These are phyloP conservation scores for Tuber umbilicatum DNA, from an alignment of 495 filamentous ascomycete genomes.

Conservation along the genomic window DNA sequence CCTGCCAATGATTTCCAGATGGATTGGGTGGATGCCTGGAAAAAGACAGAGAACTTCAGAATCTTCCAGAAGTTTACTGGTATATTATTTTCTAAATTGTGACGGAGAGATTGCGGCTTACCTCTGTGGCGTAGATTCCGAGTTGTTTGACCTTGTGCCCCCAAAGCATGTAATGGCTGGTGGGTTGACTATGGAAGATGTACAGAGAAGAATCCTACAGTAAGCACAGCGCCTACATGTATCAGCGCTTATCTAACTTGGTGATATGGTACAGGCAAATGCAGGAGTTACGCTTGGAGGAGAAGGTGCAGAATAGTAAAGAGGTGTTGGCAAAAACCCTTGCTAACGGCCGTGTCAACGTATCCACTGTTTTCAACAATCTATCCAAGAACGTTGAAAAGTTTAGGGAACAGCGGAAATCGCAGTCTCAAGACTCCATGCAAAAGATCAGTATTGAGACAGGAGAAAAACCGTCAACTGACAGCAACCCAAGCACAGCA, in stretches of 20 bases:
- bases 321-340: conserved; percentile 61
- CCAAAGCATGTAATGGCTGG: conserved; percentile 90
- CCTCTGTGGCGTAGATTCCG: conserved; percentile 57
- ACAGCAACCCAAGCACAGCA: conserved; percentile 6
- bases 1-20: conserved; percentile 71
- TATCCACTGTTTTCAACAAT: conserved; percentile 61
- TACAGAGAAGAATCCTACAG: conserved; percentile 81
- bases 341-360: conserved; percentile 62
- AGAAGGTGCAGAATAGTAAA: conserved; percentile 56
- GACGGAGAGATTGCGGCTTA: conserved; percentile 7
- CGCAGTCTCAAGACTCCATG: conserved; percentile 27
- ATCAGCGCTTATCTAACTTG: conserved; percentile 17
- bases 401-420: conserved; percentile 53
- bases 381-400: conserved; percentile 68
- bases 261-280: conserved; percentile 30
- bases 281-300: conserved; percentile 63
- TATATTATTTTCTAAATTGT: not conserved
- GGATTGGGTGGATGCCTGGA: conserved; percentile 76
- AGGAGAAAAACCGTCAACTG: conserved; percentile 6
- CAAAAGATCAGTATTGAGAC: conserved; percentile 13
- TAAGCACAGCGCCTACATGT: conserved; percentile 51
- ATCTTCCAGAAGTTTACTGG: conserved; percentile 66
- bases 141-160: conserved; percentile 89
- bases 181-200: conserved; percentile 89
- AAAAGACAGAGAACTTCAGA: conserved; percentile 76